phyloP scores from a whole-genome alignment of 108 stramenopile species.

The Nitzschia palea region DNA sequence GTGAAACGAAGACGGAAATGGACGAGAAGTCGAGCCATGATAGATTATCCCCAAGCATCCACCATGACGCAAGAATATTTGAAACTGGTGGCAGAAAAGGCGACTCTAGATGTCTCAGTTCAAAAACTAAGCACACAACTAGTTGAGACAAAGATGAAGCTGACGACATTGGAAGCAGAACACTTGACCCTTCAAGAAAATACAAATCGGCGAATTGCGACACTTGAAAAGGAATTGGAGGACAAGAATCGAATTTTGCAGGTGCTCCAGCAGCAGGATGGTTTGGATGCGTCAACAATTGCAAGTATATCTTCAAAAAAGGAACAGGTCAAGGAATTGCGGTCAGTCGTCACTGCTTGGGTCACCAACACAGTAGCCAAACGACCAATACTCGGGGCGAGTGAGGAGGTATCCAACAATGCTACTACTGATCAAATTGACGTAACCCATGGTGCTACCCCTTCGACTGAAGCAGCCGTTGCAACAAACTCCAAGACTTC shows the following conservation, averaged over 20 bases:
- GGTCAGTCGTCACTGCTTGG: conserved; percentile 39
- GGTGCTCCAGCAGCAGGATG: conserved; percentile 6
- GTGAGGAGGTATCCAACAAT: not conserved
- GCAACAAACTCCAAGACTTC: not conserved
- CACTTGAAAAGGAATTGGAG: conserved; percentile 13
- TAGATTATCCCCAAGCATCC: conserved; percentile 53
- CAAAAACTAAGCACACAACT: conserved; percentile 50
- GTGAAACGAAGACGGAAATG: conserved; percentile 52
- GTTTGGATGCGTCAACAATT: not conserved
- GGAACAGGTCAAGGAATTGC: conserved; percentile 30
- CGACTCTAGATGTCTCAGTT: conserved; percentile 25
- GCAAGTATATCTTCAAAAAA: conserved; percentile 11
- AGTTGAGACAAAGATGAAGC: conserved; percentile 51
- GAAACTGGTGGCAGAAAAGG: conserved; percentile 49
- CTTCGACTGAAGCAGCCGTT: not conserved
- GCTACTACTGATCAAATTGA: not conserved
- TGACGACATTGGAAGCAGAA: conserved; percentile 47
- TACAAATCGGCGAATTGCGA: not conserved
- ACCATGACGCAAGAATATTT: conserved; percentile 39
- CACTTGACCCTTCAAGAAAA: conserved; percentile 25
- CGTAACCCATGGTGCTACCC: not conserved
- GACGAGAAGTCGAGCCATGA: conserved; percentile 47
- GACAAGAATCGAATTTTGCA: conserved; percentile 21
- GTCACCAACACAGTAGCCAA: conserved; percentile 31
- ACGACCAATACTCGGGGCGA: not conserved